A percentile compares a stretch with the other conserved stretches of the same genome.
These are phyloP conservation scores for Fraxinus paxiana DNA, from an alignment of 305 asterid species.

Conservation along the genomic window DNA sequence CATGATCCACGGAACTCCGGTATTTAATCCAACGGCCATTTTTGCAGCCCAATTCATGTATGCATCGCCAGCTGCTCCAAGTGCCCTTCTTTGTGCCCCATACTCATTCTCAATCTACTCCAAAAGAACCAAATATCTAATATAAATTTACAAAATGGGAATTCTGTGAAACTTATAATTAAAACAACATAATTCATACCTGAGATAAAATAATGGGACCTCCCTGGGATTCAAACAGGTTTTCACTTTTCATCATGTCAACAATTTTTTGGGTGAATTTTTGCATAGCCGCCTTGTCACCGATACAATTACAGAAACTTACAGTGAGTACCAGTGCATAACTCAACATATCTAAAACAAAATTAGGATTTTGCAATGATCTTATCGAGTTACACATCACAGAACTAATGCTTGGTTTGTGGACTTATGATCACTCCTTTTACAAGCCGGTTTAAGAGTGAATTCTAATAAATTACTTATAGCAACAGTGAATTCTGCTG, in stretches of 20 bases:
- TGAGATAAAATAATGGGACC: slow-evolving; percentile 71
- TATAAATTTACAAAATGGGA: neutral
- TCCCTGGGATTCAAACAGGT: slow-evolving; percentile 53
- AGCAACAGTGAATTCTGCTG: too few relatives aligned
- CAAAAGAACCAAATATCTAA: neutral
- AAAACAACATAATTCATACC: slow-evolving; percentile 26
- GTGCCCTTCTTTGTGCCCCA: slow-evolving; percentile 38
- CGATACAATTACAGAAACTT: slow-evolving; percentile 4
- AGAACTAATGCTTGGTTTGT: too few relatives aligned
- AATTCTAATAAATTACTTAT: too few relatives aligned
- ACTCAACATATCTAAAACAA: too few relatives aligned
- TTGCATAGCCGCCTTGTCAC: slow-evolving; percentile 52
- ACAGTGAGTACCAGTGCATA: neutral
- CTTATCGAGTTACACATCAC: too few relatives aligned
- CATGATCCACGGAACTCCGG: slow-evolving; percentile 73
- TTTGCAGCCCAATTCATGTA: slow-evolving; percentile 60
- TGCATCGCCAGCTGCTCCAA: slow-evolving; percentile 50
- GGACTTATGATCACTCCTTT: too few relatives aligned
- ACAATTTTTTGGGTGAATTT: slow-evolving; percentile 53
- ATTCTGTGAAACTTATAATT: neutral
- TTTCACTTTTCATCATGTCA: slow-evolving; percentile 58
- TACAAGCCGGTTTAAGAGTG: too few relatives aligned
- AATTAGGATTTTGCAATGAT: too few relatives aligned
- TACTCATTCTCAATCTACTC: slow-evolving; percentile 63
- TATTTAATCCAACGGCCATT: slow-evolving; percentile 57